Percentiles rank a stretch among this genome's conserved stretches.
phyloP scores from a whole-genome alignment of 768 basidiomycete genomes.

The Psilocybe cyanescens region DNA sequence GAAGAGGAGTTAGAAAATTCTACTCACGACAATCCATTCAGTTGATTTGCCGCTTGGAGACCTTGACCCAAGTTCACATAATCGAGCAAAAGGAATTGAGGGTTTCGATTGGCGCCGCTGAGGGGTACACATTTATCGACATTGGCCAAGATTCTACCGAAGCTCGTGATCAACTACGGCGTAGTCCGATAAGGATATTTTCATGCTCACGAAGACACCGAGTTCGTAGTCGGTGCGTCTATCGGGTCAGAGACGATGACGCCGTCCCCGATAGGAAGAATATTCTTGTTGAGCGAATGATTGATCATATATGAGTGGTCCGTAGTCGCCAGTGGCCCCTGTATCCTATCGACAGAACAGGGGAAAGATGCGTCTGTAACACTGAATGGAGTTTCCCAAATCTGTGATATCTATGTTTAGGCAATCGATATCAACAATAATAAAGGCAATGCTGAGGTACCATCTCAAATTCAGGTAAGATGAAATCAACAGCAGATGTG shows the following conservation, averaged over 20 bases:
- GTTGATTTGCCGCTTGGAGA: conserved; percentile 41
- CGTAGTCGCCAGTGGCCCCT: conserved; percentile 46
- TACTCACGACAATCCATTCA: conserved; percentile 49
- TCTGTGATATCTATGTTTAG: conserved; percentile 28
- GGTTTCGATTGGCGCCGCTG: conserved; percentile 43
- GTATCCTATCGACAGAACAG: conserved; percentile 54
- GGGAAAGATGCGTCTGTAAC: conserved; percentile 54
- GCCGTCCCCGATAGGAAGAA: conserved; percentile 37
- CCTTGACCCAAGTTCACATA: conserved; percentile 53
- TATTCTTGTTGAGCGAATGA: conserved; percentile 55
- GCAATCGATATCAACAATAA: background rate
- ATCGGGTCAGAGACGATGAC: conserved; percentile 42
- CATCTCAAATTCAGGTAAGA: conserved; percentile 62
- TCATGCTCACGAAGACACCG: conserved; percentile 37
- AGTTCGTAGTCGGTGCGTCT: conserved; percentile 41
- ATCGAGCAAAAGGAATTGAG: conserved; percentile 58
- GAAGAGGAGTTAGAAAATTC: background rate
- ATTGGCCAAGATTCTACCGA: conserved; percentile 40
- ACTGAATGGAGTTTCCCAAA: conserved; percentile 63
- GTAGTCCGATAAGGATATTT: background rate
- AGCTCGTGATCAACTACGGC: no score
- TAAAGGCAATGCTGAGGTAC: conserved; percentile 24
- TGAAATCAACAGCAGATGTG: conserved; percentile 45
- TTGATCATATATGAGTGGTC: conserved; percentile 67
- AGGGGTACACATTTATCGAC: conserved; percentile 47